Base-by-base conservation (phyloP, 1,284 basidiomycete genomes). In the Sanghuangporus sanghuang region DNA sequence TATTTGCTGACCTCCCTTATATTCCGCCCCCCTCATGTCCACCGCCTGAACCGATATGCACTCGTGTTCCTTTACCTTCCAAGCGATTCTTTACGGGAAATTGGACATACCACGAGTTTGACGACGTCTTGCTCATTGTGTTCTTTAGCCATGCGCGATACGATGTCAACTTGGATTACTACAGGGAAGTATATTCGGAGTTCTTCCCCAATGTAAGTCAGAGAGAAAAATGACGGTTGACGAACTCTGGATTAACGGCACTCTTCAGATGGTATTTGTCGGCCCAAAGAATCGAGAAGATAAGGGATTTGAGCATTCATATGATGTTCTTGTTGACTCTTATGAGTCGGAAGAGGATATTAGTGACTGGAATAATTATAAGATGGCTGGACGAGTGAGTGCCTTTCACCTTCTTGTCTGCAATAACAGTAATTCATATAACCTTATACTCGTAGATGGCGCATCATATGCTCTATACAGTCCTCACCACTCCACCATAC, bases 71-170 rank as follows among this genome's bases (percentile, higher is more conserved):
- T 32, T 63, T 72, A 14, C 66, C 59, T 2, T 66, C 70, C 39
- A 48, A 57, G 27, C 53, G 61, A 6, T 64, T 6, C 39, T 44
- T 46, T 27, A 14, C 64, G 8, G 64, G 64, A 44, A 54, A 68
- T 12, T 67, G 71, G 38, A 65, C 53, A 16, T 77, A 78, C 62
- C 72, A 73, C 54, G 69, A 71, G 11, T 82, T 83, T 64, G 75
- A 76, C 65, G 70, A 80, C 54, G 66, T 81, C 21, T 70, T 83
- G 14, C 69, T 81, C 38, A 69, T 82, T 53, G 79, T 81, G 4
- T 83, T 82, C 71, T 81, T 81, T 67, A 82, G 80, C 56, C 81
- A 83, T 63, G 71, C 79, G 18, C 71, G 81, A 53, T 83, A 82
- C 62, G 74, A 80, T 67, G 72, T 71, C 23, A 81, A 82, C 61